phyloP scores from a whole-genome alignment of 2,329 filamentous ascomycete species.

The Emericellopsis cladophorae region DNA sequence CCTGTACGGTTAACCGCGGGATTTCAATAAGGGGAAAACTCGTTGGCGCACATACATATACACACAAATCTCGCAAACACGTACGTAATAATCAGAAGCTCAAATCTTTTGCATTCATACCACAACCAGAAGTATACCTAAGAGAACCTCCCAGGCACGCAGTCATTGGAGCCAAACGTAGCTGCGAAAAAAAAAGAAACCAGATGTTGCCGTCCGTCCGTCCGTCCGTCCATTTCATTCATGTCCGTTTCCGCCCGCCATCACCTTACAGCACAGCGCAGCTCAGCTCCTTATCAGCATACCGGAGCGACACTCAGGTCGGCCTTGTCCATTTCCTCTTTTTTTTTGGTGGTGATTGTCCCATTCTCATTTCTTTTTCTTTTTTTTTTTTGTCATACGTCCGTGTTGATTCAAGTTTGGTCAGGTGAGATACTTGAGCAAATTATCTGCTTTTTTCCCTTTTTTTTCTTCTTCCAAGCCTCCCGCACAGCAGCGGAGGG shows the following conservation, averaged over 20 bases:
- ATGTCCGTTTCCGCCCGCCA: too few relatives aligned
- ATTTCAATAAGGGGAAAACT: not conserved
- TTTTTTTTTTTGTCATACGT: too few relatives aligned
- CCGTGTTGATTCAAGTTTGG: too few relatives aligned
- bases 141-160: constrained; percentile 10
- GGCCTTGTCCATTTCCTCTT: not conserved
- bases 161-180: constrained; percentile 11
- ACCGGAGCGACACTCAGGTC: not conserved
- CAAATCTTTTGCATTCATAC: not conserved
- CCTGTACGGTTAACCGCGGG: not conserved
- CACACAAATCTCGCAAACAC: not conserved
- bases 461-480: constrained; percentile 8
- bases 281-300: constrained; percentile 3
- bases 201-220: not conserved
- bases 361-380: too few relatives aligned
- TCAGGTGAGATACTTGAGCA: too few relatives aligned
- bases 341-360: too few relatives aligned
- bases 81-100: not conserved
- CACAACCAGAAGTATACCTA: constrained; percentile 11
- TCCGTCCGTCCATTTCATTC: not conserved
- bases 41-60: not conserved
- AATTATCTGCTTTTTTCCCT: constrained; percentile 17
- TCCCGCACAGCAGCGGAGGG: too few relatives aligned
- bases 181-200: not conserved
- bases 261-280: not conserved